phyloP scores from a whole-genome alignment of 75 land plant species.

The Pinus taeda region DNA sequence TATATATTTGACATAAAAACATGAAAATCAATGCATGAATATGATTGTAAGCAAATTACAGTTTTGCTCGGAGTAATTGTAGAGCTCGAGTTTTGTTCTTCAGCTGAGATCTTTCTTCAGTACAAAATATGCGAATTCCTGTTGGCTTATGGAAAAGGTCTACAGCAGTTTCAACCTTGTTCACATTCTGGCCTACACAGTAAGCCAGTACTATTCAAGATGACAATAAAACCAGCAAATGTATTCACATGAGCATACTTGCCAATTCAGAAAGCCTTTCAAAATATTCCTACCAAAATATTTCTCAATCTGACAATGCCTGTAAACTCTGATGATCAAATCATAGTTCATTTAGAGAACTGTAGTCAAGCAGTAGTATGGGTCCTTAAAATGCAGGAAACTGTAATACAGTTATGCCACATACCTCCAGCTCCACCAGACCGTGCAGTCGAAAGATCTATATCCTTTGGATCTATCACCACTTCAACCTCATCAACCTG shows the following conservation, averaged over 20 bases:
- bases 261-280: too few species aligned
- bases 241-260: neutral
- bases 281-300: neutral
- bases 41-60: conserved; percentile 39
- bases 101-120: conserved; percentile 95
- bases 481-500: conserved; percentile 99
- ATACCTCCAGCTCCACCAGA: conserved; percentile 99
- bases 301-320: neutral
- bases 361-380: neutral
- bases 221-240: neutral
- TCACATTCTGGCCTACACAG: conserved; percentile 97
- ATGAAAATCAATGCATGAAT: neutral
- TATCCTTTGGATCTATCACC: conserved; percentile 97
- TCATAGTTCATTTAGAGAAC: neutral
- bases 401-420: neutral
- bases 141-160: conserved; percentile 95
- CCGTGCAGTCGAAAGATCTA: conserved; percentile 97
- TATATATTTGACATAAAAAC: neutral
- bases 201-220: neutral
- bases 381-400: neutral
- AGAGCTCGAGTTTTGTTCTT: conserved; percentile 85
- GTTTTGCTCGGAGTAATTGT: conserved; percentile 89
- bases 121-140: conserved; percentile 97
- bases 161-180: conserved; percentile 99
- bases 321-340: neutral